Evolutionary conservation across 2,329 filamentous ascomycete species (phyloP), one percentile per base, ranked within the genome.

Genomic region (Xylaria sp.): DNA sequence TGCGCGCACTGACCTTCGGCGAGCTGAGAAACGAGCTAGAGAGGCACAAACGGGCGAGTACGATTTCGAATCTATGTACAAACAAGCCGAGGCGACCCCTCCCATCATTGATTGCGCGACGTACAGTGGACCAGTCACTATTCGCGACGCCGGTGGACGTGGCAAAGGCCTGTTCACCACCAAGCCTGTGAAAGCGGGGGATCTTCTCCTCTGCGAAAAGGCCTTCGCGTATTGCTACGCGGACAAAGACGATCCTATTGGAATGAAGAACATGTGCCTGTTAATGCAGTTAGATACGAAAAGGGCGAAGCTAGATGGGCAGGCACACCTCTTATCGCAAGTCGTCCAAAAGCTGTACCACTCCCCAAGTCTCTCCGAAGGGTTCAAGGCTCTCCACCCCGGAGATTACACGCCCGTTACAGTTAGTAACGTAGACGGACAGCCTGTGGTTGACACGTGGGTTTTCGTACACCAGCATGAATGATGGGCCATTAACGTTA

Each of bases 121-220:
- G 1, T 88, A 81, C 69, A 78, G 78, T 8, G 77, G 75, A 0
- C 80, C 81, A 0, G 82, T 87, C 0, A 75, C 80, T 52, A 72
- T 88, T 0, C 82, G 79, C 41, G 52, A 74, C 7, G 82, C 83
- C 0, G 74, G 76, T 1, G 81, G 77, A 9, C 79, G 81, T 20
- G 86, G 86, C 2, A 80, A 81, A 2, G 87, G 87, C 0, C 76
- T 89, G 0, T 89, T 88, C 72, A 85, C 84, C 0, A 86, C 82
- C 0, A 76, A 78, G 23, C 72, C 78, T 0, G 84, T 89, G 1
- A 78, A 80, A 46, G 81, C 83, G 0, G 87, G 87, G 0, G 84
- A 88, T 3, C 77, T 88, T 1, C 75, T 89, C 0, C 72, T 89
- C 1, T 88, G 85, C 56, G 87, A 89, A 68, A 89, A 89, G 69